A percentile compares a stretch with the other conserved stretches of the same genome.
These are phyloP conservation scores for Trametes versicolor DNA, from an alignment of 1,284 basidiomycete genomes.

Conservation along the genomic window DNA sequence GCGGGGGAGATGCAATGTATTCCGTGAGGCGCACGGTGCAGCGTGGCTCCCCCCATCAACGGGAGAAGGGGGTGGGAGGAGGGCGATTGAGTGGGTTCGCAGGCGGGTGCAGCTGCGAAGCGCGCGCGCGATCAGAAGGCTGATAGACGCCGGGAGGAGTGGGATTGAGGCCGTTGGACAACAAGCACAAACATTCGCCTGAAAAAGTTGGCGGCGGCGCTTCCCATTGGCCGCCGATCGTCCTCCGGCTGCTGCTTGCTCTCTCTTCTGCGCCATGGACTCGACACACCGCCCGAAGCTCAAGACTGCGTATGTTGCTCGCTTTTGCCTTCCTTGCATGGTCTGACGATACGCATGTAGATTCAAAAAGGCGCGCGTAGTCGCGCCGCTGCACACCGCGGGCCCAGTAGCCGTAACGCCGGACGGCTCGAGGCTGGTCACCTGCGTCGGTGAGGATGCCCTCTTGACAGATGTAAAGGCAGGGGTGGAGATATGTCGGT, in stretches of 20 bases:
- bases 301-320: constrained; percentile 66
- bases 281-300: constrained; percentile 52
- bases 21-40: constrained; percentile 17
- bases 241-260: neutral
- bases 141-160: constrained; percentile 36
- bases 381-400: constrained; percentile 87
- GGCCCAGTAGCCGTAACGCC: constrained; percentile 85
- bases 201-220: constrained; percentile 33
- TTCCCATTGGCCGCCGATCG: constrained; percentile 19
- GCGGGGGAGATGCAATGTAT: constrained; percentile 15
- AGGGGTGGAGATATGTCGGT: constrained; percentile 81
- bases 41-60: constrained; percentile 28
- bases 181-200: constrained; percentile 39
- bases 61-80: constrained; percentile 25
- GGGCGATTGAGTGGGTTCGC: constrained; percentile 28
- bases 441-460: constrained; percentile 89
- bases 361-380: constrained; percentile 76
- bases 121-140: constrained; percentile 28
- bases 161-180: constrained; percentile 36
- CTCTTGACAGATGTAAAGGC: constrained; percentile 83
- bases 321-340: neutral
- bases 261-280: constrained; percentile 37
- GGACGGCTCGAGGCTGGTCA: constrained; percentile 85
- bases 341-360: constrained; percentile 49
- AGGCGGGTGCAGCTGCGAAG: constrained; percentile 9